phyloP scores from a whole-genome alignment of 2,329 filamentous ascomycete genomes.

The Trichoderma sp. region DNA sequence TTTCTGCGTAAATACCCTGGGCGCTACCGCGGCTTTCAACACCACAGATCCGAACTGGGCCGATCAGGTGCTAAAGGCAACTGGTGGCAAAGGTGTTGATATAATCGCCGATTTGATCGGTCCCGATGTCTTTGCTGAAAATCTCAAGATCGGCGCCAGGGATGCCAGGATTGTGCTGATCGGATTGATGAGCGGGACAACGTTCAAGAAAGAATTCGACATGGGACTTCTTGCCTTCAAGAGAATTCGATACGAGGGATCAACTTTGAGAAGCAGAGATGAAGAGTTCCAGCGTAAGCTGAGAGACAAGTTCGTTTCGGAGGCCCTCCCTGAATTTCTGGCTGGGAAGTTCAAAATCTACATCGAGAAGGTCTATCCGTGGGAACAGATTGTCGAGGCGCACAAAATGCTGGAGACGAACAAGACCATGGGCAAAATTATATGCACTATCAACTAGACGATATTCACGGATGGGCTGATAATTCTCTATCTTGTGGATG shows the following conservation, averaged over 20 bases:
- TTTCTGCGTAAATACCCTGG: neutral
- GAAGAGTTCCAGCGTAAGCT: neutral
- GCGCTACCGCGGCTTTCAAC: neutral
- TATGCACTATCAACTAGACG: neutral
- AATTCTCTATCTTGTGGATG: neutral
- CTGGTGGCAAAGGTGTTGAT: neutral
- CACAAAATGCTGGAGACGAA: neutral
- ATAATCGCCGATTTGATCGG: neutral
- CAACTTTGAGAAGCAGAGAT: neutral
- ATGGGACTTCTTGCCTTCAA: neutral
- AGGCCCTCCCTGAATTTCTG: neutral
- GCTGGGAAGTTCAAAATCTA: neutral
- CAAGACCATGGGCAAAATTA: neutral
- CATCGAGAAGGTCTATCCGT: neutral
- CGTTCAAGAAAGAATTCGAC: neutral
- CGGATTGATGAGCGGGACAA: neutral
- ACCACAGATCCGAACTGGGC: neutral
- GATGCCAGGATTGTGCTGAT: constrained; percentile 1
- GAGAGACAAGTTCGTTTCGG: neutral
- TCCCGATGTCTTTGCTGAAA: neutral
- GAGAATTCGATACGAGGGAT: neutral
- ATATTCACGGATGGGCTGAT: neutral
- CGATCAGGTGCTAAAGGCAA: neutral
- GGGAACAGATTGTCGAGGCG: neutral
- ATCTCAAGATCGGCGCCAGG: neutral